These are phyloP conservation scores for Paecilomyces sp. DNA, from an alignment of 2,329 filamentous ascomycete species.

Conservation along the genomic window DNA sequence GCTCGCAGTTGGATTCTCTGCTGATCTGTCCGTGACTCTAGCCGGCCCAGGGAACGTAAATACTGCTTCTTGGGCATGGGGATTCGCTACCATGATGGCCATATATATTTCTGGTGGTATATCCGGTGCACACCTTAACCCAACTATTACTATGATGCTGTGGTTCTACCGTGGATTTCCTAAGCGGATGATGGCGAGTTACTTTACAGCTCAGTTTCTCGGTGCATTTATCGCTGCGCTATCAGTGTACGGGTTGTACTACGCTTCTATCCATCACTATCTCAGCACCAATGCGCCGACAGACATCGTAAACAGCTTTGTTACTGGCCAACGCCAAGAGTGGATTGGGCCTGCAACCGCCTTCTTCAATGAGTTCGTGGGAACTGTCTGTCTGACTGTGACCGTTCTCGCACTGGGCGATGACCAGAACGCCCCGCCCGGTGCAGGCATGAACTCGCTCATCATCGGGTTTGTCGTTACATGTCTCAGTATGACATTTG, in stretches of 20 bases:
- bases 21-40: slow-evolving; percentile 40
- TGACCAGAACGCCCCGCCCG: slow-evolving; percentile 41
- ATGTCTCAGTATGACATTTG: slow-evolving; percentile 29
- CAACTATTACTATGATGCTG: slow-evolving; percentile 37
- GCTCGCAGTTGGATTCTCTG: slow-evolving; percentile 43
- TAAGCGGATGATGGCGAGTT: slow-evolving; percentile 43
- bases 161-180: slow-evolving; percentile 49
- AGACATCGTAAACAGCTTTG: slow-evolving; percentile 34
- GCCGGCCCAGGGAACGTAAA: slow-evolving; percentile 35
- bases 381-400: slow-evolving; percentile 33
- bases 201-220: slow-evolving; percentile 46
- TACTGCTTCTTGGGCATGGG: slow-evolving; percentile 44
- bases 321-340: slow-evolving; percentile 36
- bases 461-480: slow-evolving; percentile 40
- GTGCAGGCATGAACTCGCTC: slow-evolving; percentile 46
- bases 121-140: slow-evolving; percentile 42
- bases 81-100: slow-evolving; percentile 47
- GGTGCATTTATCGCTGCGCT: slow-evolving; percentile 46
- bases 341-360: slow-evolving; percentile 32
- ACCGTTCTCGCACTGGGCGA: slow-evolving; percentile 41
- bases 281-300: slow-evolving; percentile 19
- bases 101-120: slow-evolving; percentile 44
- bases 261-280: slow-evolving; percentile 24
- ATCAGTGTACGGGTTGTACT: slow-evolving; percentile 39
- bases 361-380: slow-evolving; percentile 45